Evolutionary conservation across 108 stramenopile species (phyloP).

Genomic region (Stephanodiscus minutulus): DNA sequence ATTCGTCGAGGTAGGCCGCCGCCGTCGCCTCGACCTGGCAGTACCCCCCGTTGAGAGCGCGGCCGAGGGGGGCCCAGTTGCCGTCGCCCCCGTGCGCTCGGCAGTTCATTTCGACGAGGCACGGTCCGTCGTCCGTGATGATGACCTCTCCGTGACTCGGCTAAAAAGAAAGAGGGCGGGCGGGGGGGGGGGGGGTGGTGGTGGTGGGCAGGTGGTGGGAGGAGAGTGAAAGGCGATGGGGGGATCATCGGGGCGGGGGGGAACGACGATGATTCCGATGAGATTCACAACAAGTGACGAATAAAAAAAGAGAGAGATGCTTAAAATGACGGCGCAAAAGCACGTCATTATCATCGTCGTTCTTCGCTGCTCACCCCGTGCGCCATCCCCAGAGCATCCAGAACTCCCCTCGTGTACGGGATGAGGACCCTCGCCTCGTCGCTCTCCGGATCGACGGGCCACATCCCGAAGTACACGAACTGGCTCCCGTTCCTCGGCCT

Average conservation of each 20-base stretch:
- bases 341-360: too few relatives aligned
- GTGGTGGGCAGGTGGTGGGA: slow-evolving; percentile 30
- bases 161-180: too few relatives aligned
- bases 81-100: slow-evolving; percentile 96
- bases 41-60: slow-evolving; percentile 73
- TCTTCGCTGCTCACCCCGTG: slow-evolving; percentile 42
- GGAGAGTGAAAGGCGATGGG: slow-evolving; percentile 22
- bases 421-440: slow-evolving; percentile 82
- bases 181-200: not conserved
- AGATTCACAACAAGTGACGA: too few relatives aligned
- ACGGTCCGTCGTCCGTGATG: slow-evolving; percentile 81
- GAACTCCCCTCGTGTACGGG: slow-evolving; percentile 79
- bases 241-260: too few relatives aligned
- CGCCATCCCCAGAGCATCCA: slow-evolving; percentile 80
- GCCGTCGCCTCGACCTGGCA: slow-evolving; percentile 79
- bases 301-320: too few relatives aligned
- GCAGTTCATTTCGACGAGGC: slow-evolving; percentile 94
- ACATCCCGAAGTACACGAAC: slow-evolving; percentile 67
- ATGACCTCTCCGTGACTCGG: slow-evolving; percentile 80
- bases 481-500: slow-evolving; percentile 77
- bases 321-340: too few relatives aligned
- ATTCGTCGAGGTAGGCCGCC: slow-evolving; percentile 81
- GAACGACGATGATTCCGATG: too few relatives aligned
- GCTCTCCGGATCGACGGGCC: slow-evolving; percentile 64
- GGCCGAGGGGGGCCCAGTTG: slow-evolving; percentile 80